phyloP scores from a whole-genome alignment of 2,329 filamentous ascomycete genomes.

The Ambrosiella beaveri region DNA sequence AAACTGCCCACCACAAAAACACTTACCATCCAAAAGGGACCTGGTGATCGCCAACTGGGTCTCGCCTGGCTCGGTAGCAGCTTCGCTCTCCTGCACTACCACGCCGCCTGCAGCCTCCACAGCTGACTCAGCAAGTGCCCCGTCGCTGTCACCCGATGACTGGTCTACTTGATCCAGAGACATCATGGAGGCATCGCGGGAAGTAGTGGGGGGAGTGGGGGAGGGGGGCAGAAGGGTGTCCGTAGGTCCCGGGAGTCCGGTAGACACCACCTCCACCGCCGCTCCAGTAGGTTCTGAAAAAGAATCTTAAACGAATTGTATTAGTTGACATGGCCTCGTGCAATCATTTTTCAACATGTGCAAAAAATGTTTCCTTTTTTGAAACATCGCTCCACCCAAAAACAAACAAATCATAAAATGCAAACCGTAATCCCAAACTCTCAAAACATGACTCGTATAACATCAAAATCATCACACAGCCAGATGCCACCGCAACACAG shows the following conservation, averaged over 20 bases:
- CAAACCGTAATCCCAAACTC: background rate
- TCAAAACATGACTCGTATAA: too few relatives aligned
- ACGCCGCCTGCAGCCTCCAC: background rate
- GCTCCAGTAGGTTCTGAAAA: background rate
- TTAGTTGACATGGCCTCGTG: background rate
- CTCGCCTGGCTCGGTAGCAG: background rate
- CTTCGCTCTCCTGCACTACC: background rate
- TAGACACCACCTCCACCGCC: background rate
- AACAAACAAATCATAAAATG: background rate
- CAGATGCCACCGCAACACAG: too few relatives aligned
- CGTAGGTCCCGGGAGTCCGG: background rate
- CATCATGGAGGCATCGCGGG: background rate
- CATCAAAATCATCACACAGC: too few relatives aligned
- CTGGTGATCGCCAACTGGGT: background rate
- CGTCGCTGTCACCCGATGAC: background rate
- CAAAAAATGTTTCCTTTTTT: background rate
- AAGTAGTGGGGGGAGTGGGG: background rate
- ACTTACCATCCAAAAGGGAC: conserved; percentile 4
- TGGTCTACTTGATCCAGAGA: background rate
- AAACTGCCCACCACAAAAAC: background rate
- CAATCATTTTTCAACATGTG: background rate
- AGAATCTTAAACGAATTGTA: background rate
- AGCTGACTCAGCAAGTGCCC: background rate
- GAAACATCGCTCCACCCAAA: background rate
- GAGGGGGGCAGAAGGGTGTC: background rate